Conservation (phyloP, 2,329 filamentous ascomycete genomes). For the Epichloe hybrida region DNA sequence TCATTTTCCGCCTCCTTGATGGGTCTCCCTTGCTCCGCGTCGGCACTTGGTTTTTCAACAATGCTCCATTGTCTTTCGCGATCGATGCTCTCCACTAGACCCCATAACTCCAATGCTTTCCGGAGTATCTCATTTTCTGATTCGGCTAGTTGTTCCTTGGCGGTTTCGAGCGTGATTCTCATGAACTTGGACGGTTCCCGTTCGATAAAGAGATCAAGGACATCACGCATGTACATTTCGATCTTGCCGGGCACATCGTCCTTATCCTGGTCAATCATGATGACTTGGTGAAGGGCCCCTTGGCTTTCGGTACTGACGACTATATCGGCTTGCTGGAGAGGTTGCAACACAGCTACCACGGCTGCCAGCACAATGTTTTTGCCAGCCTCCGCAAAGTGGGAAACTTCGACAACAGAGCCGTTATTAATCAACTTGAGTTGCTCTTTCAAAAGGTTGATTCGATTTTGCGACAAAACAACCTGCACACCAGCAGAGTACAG, state of each 20-base stretch:
- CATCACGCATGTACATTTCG: slow-evolving; percentile 46
- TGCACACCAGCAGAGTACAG: slow-evolving; percentile 52
- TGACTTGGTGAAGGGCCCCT: slow-evolving; percentile 19
- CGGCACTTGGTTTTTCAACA: slow-evolving; percentile 30
- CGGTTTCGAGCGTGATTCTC: slow-evolving; percentile 42
- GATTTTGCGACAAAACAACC: slow-evolving; percentile 45
- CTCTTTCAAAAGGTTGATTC: slow-evolving; percentile 41
- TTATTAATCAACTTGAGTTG: slow-evolving; percentile 34
- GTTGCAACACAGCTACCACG: slow-evolving; percentile 20
- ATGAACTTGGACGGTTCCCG: slow-evolving; percentile 48
- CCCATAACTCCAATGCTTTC: slow-evolving; percentile 50
- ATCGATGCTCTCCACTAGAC: slow-evolving; percentile 51
- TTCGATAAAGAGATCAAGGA: slow-evolving; percentile 43
- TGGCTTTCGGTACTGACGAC: slow-evolving; percentile 19
- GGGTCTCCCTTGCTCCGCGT: slow-evolving; percentile 27
- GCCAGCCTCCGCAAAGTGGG: slow-evolving; percentile 41
- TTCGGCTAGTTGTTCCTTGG: slow-evolving; percentile 30
- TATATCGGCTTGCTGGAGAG: slow-evolving; percentile 19
- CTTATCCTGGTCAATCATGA: slow-evolving; percentile 48
- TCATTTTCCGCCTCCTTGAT: slow-evolving; percentile 36
- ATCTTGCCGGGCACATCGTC: slow-evolving; percentile 47
- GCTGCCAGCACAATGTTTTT: slow-evolving; percentile 28
- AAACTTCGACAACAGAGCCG: slow-evolving; percentile 40
- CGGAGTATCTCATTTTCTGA: slow-evolving; percentile 41
- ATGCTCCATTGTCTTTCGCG: slow-evolving; percentile 50